These are phyloP conservation scores for Cephalotrichum gorgonifer DNA, from an alignment of 2,329 filamentous ascomycete genomes.

Conservation along the genomic window DNA sequence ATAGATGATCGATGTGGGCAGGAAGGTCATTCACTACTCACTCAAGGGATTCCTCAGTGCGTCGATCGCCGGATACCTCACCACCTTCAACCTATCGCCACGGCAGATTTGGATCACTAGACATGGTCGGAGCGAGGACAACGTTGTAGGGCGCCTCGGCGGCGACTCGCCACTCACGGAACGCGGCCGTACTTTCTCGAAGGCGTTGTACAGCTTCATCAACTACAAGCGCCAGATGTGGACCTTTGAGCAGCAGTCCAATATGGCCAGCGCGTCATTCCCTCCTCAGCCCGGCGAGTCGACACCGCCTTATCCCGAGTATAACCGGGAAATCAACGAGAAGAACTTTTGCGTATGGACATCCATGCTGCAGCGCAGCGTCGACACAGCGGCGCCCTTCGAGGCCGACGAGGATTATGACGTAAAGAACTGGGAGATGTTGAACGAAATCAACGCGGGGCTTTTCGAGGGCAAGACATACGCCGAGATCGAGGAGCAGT, in stretches of 20 bases:
- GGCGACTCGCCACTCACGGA: constrained; percentile 79
- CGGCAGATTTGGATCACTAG: constrained; percentile 97
- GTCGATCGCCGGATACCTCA: constrained; percentile 86
- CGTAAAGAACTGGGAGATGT: constrained; percentile 94
- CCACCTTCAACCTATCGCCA: constrained; percentile 93
- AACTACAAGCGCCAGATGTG: constrained; percentile 70
- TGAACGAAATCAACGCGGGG: constrained; percentile 92
- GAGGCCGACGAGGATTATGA: constrained; percentile 89
- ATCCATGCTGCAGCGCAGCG: constrained; percentile 85
- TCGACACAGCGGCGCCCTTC: constrained; percentile 82
- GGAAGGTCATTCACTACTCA: constrained; percentile 85
- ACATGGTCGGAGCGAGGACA: constrained; percentile 86
- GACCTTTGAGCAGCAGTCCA: constrained; percentile 73
- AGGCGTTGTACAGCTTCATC: constrained; percentile 74
- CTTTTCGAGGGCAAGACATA: constrained; percentile 94
- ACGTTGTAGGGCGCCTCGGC: constrained; percentile 78
- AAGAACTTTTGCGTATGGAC: constrained; percentile 99
- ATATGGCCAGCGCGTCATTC: constrained; percentile 66
- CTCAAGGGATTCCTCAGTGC: constrained; percentile 86
- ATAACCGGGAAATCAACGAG: constrained; percentile 55
- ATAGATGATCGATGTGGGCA: constrained; percentile 90
- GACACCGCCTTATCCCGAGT: constrained; percentile 89
- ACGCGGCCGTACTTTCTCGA: constrained; percentile 69
- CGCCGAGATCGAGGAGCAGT: constrained; percentile 70
- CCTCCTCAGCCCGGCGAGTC: constrained; percentile 86